Conservation (phyloP, 2,329 filamentous ascomycete genomes). For the Hymenoscyphus repandus region DNA sequence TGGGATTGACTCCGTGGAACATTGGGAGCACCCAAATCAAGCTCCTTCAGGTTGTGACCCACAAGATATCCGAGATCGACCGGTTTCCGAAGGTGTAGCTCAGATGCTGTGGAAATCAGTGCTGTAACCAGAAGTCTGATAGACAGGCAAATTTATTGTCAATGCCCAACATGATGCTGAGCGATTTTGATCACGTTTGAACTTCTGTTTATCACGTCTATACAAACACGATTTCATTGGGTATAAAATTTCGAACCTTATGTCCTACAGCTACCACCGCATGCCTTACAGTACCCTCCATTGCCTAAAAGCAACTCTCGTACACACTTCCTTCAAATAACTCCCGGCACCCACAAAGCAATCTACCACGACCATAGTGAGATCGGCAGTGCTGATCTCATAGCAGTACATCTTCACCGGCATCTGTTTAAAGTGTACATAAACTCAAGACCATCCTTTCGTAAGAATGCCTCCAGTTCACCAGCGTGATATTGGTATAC, state of each 20-base stretch:
- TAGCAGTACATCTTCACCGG: neutral
- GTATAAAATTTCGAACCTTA: neutral
- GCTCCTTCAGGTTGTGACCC: no score
- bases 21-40: neutral
- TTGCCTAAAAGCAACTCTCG: constrained; percentile 6
- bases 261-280: constrained; percentile 1
- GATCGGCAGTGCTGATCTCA: neutral
- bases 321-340: constrained; percentile 1
- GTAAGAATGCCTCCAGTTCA: neutral
- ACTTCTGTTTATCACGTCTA: neutral
- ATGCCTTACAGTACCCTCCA: neutral
- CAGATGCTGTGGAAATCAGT: no score
- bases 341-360: neutral
- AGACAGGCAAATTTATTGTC: no score
- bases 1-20: neutral
- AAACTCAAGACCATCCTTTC: neutral
- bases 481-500: neutral
- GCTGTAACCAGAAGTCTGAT: no score
- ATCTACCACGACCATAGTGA: neutral
- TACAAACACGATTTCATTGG: neutral
- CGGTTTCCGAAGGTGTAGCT: no score
- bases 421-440: neutral
- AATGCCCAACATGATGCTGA: neutral
- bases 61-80: no score
- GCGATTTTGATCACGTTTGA: neutral